A percentile compares a stretch with the other conserved stretches of the same genome.
Conservation (phyloP, 2,329 filamentous ascomycete species). For the Penicillium oxalicum region DNA sequence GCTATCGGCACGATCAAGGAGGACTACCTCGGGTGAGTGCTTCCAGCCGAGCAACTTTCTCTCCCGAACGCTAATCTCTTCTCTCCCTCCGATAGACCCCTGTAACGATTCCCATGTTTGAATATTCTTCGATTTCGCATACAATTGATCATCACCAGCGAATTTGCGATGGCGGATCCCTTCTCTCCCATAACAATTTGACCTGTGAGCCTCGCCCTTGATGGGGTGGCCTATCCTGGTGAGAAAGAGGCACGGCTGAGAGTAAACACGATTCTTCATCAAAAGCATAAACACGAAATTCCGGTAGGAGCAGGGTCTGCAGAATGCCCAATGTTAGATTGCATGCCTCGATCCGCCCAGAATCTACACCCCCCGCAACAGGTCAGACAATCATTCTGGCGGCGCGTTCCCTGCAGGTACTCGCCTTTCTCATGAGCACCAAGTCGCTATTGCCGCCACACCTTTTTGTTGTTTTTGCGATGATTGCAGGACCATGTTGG, state of each 20-base stretch:
- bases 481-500: background rate
- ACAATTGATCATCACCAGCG: background rate
- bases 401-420: too few relatives aligned
- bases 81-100: constrained; percentile 18
- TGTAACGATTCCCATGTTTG: constrained; percentile 18
- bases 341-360: too few relatives aligned
- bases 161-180: too few relatives aligned
- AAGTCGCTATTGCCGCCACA: background rate
- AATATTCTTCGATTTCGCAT: constrained; percentile 1
- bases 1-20: constrained; percentile 97
- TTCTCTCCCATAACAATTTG: background rate
- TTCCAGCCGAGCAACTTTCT: background rate
- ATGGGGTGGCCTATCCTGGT: too few relatives aligned
- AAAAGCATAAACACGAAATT: too few relatives aligned
- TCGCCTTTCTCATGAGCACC: too few relatives aligned
- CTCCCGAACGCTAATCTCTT: background rate
- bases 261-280: too few relatives aligned
- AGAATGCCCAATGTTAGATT: too few relatives aligned
- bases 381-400: too few relatives aligned
- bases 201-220: background rate
- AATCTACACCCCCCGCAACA: too few relatives aligned
- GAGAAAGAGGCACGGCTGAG: too few relatives aligned
- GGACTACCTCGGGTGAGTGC: constrained; percentile 46
- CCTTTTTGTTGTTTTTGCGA: background rate
- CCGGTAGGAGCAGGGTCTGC: too few relatives aligned